Conservation (phyloP, 352 stramenopile species). For the Pythium inflatum region DNA sequence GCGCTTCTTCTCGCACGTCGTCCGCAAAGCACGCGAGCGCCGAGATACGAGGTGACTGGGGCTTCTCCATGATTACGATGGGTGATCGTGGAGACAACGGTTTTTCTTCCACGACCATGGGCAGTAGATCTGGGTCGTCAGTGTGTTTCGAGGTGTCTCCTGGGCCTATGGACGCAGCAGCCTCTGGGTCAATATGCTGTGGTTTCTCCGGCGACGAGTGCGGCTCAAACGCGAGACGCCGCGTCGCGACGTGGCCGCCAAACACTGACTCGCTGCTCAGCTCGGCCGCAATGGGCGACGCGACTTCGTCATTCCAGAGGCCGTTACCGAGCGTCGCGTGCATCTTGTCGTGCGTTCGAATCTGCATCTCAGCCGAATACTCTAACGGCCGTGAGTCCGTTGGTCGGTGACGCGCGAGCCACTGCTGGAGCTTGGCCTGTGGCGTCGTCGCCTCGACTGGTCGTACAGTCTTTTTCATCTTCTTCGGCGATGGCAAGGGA, state of each 20-base stretch:
- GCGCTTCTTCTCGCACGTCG: constrained; percentile 31
- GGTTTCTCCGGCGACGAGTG: no score
- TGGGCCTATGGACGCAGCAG: no score
- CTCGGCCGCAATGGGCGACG: constrained; percentile 53
- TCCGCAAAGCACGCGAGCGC: constrained; percentile 25
- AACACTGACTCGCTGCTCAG: constrained; percentile 65
- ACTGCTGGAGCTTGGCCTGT: constrained; percentile 27
- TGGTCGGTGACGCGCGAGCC: not conserved
- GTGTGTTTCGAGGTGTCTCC: no score
- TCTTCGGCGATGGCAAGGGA: not conserved
- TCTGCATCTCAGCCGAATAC: constrained; percentile 48
- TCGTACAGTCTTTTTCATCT: not conserved
- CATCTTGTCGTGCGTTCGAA: constrained; percentile 41
- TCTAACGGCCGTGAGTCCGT: not conserved
- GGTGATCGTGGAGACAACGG: no score
- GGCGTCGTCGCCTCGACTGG: not conserved
- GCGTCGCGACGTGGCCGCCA: constrained; percentile 44
- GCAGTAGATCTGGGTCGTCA: no score
- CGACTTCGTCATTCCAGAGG: constrained; percentile 52
- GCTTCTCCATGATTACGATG: no score
- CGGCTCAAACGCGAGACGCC: constrained; percentile 37
- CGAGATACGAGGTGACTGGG: no score
- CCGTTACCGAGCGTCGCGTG: constrained; percentile 23
- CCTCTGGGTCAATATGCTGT: no score
- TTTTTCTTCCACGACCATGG: no score